These are phyloP conservation scores for Neonectria sp. DNA, from an alignment of 2,329 filamentous ascomycete species.

Conservation along the genomic window DNA sequence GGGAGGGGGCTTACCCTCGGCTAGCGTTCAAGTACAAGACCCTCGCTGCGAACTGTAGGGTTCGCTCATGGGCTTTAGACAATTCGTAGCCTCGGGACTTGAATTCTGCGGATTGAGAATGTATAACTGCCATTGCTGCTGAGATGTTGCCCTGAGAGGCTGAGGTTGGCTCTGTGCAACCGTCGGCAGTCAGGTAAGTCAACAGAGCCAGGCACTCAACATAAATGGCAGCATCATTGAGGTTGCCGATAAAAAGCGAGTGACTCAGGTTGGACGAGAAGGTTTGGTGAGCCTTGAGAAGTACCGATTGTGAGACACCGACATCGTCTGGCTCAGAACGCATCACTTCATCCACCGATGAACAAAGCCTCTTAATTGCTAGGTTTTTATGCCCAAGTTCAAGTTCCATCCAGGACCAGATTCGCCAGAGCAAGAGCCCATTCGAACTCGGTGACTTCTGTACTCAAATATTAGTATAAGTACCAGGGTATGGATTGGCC, in stretches of 20 bases:
- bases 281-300: slow-evolving; percentile 69
- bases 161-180: slow-evolving; percentile 61
- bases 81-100: slow-evolving; percentile 51
- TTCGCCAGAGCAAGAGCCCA: slow-evolving; percentile 66
- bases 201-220: slow-evolving; percentile 77
- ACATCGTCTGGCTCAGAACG: slow-evolving; percentile 33
- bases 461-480: slow-evolving; percentile 20
- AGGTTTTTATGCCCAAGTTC: slow-evolving; percentile 51
- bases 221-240: slow-evolving; percentile 66
- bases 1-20: slow-evolving; percentile 61
- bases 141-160: slow-evolving; percentile 69
- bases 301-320: slow-evolving; percentile 51
- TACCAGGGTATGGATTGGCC: accelerated
- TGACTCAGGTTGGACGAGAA: slow-evolving; percentile 70
- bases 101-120: slow-evolving; percentile 60
- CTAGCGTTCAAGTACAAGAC: slow-evolving; percentile 78
- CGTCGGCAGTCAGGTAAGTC: slow-evolving; percentile 71
- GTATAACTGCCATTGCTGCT: slow-evolving; percentile 61
- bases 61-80: slow-evolving; percentile 68
- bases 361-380: slow-evolving; percentile 59
- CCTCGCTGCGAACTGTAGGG: slow-evolving; percentile 78
- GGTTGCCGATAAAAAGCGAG: slow-evolving; percentile 65
- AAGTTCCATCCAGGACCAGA: slow-evolving; percentile 80
- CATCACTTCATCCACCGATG: slow-evolving; percentile 51
- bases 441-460: slow-evolving; percentile 39